phyloP scores from a whole-genome alignment of 352 stramenopile genomes.

The Phytophthora ohioensis region DNA sequence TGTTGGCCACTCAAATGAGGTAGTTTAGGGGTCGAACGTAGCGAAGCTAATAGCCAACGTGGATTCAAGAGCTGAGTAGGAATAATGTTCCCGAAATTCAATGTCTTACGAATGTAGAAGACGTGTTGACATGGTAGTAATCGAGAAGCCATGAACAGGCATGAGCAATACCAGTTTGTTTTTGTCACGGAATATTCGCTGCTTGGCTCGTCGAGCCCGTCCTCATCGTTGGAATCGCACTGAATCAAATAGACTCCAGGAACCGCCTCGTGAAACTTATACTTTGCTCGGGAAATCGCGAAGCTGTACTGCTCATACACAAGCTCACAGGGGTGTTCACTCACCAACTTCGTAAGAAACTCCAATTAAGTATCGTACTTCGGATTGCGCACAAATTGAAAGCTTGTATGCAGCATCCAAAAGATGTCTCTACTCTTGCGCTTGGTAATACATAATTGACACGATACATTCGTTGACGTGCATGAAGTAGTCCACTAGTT shows the following conservation, averaged over 20 bases:
- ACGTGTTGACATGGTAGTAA: too few relatives aligned
- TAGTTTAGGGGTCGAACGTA: constrained; percentile 1
- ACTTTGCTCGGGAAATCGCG: too few relatives aligned
- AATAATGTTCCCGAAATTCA: constrained; percentile 21
- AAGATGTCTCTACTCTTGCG: background rate
- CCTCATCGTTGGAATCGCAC: too few relatives aligned
- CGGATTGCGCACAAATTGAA: constrained; percentile 5
- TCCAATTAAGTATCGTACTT: constrained; percentile 32
- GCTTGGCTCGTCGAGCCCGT: too few relatives aligned
- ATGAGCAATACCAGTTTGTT: too few relatives aligned
- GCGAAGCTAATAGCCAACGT: constrained; percentile 20
- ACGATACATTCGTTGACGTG: background rate
- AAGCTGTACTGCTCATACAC: too few relatives aligned
- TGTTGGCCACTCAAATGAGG: background rate
- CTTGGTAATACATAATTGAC: constrained; percentile 4
- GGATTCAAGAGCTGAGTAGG: constrained; percentile 19
- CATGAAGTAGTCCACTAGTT: constrained; percentile 23
- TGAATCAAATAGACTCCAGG: too few relatives aligned
- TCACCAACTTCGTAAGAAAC: background rate
- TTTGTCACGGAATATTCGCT: too few relatives aligned
- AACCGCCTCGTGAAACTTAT: too few relatives aligned
- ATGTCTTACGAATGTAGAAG: background rate
- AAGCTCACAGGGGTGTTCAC: too few relatives aligned
- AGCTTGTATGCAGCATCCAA: constrained; percentile 17
- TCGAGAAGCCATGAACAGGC: too few relatives aligned